Conservation (phyloP, 1,139 yeast genomes). For the Blastobotrys illinoisensis region DNA sequence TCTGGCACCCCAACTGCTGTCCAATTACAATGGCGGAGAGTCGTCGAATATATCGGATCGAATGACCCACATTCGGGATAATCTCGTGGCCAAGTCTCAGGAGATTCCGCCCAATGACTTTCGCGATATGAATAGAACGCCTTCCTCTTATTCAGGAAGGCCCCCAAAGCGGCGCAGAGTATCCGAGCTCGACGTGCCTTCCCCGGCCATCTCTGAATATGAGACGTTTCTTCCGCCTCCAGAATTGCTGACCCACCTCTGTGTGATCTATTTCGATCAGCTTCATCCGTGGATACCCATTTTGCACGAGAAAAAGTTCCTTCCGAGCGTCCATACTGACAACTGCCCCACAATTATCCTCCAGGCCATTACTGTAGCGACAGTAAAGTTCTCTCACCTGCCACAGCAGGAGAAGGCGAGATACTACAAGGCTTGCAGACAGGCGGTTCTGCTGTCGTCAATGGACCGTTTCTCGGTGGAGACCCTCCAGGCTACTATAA, state of each 20-base stretch:
- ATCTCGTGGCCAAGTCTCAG: not conserved
- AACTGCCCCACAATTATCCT: conserved; percentile 10
- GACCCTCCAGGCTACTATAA: conserved; percentile 22
- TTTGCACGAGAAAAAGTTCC: conserved; percentile 13
- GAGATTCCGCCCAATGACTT: not conserved
- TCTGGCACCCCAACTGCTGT: conserved; percentile 2
- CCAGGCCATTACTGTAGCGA: conserved; percentile 20
- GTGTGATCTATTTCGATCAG: conserved; percentile 13
- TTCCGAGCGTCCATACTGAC: conserved; percentile 8
- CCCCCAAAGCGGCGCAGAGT: not conserved
- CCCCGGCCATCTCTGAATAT: not conserved
- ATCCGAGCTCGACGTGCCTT: not conserved
- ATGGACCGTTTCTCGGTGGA: conserved; percentile 22
- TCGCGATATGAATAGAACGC: not conserved
- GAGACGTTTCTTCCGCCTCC: conserved; percentile 8
- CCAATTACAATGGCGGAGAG: not conserved
- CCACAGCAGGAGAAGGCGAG: conserved; percentile 4
- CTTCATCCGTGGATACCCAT: conserved; percentile 21
- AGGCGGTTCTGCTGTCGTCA: conserved; percentile 16
- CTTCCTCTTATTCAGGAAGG: not conserved
- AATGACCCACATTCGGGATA: not conserved
- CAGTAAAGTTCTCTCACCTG: conserved; percentile 15
- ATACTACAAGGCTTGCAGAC: conserved; percentile 15
- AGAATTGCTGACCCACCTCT: conserved; percentile 9
- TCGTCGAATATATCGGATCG: not conserved